Evolutionary conservation across 2,329 filamentous ascomycete species (phyloP), one percentile per base, ranked within the genome.

Genomic region (Stachybotrys elegans): DNA sequence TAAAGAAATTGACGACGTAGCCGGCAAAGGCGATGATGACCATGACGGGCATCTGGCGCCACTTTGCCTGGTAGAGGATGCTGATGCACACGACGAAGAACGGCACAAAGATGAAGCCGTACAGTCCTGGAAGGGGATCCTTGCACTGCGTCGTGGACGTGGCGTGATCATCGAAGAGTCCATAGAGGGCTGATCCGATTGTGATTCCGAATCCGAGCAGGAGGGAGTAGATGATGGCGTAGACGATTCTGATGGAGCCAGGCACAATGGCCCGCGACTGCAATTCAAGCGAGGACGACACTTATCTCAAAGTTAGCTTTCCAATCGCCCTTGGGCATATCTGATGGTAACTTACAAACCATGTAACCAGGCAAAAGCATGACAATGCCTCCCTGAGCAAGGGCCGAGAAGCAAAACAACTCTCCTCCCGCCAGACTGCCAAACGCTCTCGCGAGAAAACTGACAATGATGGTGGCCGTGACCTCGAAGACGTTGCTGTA

Each of bases 31-130:
- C 79, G 44, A 93, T 88, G 38, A 83, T 31, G 3, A 88, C 66
- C 86, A 92, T 92, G 42, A 86, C 72, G 0, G 88, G 88, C 52
- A 84, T 79, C 59, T 93, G 88, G 52, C 81, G 86, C 79, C 81
- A 89, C 61, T 88, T 89, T 31, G 85, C 87, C 54, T 91, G 86
- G 59, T 91, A 91, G 59, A 91, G 81, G 45, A 90, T 69, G 39
- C 84, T 81, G 31, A 92, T 74, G 55, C 83, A 88, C 22, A 88
- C 58, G 8, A 87, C 81, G 61, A 91, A 94, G 6, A 76, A 61
- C 0, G 85, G 78, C 0, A 92, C 88, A 57, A 89, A 90, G 22
- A 84, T 68, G 65, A 91, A 89, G 45, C 75, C 77, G 40, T 65
- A 62, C 45, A 65, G 57, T 2, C 59, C 52, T 14, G 65, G 51